phyloP scores from a whole-genome alignment of 73 alveolate genomes.

The Diophrys appendiculata region DNA sequence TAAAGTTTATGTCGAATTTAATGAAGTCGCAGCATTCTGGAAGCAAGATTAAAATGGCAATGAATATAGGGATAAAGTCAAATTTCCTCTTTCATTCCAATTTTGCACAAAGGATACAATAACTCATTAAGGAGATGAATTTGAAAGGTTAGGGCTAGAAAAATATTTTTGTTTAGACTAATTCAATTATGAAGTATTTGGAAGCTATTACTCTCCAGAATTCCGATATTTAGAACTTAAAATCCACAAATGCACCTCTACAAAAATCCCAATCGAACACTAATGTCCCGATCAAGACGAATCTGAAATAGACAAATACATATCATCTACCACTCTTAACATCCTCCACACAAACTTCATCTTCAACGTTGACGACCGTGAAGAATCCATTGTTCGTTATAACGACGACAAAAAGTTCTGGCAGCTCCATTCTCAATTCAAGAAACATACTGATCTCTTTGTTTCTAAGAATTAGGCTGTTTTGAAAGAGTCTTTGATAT shows the following conservation, averaged over 20 bases:
- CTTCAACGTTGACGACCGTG: neutral
- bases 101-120: neutral
- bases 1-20: neutral
- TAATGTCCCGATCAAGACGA: neutral
- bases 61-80: neutral
- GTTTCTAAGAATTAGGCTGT: neutral
- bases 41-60: neutral
- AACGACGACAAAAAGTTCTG: conserved; percentile 2
- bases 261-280: neutral
- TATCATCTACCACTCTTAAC: neutral
- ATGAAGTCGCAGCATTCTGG: neutral
- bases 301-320: neutral
- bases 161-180: neutral
- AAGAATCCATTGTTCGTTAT: neutral
- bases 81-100: neutral
- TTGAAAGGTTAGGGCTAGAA: neutral
- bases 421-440: neutral
- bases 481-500: neutral
- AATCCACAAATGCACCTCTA: neutral
- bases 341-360: neutral
- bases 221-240: neutral
- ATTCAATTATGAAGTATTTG: neutral
- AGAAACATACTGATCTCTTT: conserved; percentile 4
- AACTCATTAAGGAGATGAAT: neutral
- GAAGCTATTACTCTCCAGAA: conserved; percentile 1